Conservation (phyloP, 2,329 filamentous ascomycete genomes). For the Xylariomycetidae sp. region DNA sequence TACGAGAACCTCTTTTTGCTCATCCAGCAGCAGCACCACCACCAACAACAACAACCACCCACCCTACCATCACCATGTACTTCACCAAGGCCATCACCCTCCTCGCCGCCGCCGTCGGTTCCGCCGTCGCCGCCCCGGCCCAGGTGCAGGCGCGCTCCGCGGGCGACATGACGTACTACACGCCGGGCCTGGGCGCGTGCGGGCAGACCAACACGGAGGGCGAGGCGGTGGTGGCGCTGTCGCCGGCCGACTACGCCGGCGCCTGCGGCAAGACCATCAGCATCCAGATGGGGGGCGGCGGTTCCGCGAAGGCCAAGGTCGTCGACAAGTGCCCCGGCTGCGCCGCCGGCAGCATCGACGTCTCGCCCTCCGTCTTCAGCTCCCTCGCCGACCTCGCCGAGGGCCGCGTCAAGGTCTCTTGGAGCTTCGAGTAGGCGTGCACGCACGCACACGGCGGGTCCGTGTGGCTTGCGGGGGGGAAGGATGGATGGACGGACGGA, state of each 20-base stretch:
- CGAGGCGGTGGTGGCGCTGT: slow-evolving; percentile 18
- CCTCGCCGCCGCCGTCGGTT: slow-evolving; percentile 12
- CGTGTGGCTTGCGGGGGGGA: too few species aligned
- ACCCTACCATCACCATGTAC: slow-evolving; percentile 13
- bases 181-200: slow-evolving; percentile 17
- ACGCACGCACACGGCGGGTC: too few species aligned
- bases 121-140: slow-evolving; percentile 8
- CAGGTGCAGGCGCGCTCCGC: background rate
- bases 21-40: background rate
- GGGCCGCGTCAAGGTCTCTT: slow-evolving; percentile 20
- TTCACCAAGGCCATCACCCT: slow-evolving; percentile 14
- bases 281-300: slow-evolving; percentile 18
- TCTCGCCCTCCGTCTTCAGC: slow-evolving; percentile 24
- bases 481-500: too few species aligned
- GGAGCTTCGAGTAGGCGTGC: slow-evolving; percentile 11
- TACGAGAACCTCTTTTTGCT: slow-evolving; percentile 1
- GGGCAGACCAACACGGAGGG: slow-evolving; percentile 12
- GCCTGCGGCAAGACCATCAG: slow-evolving; percentile 26
- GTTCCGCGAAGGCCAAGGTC: slow-evolving; percentile 19
- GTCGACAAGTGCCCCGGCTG: slow-evolving; percentile 27
- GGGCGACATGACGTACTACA: slow-evolving; percentile 23
- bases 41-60: slow-evolving; percentile 1
- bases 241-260: slow-evolving; percentile 14
- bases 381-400: slow-evolving; percentile 15
- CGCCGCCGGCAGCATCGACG: slow-evolving; percentile 21